Base-by-base conservation (phyloP, 306 rosid genomes). In the Quercus rubra region DNA sequence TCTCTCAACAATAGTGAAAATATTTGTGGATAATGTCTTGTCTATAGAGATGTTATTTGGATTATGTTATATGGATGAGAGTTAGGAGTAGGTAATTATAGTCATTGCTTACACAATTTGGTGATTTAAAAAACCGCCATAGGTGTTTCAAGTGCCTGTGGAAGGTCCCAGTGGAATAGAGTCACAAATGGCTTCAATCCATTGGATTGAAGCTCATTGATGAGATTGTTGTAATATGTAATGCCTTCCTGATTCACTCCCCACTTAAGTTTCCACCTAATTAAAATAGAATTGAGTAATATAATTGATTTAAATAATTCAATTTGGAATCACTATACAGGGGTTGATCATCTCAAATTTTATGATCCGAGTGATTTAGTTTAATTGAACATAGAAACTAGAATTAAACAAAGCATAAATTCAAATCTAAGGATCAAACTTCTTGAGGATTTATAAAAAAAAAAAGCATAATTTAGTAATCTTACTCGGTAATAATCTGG, bases 121-220 rank as follows among this genome's bases (percentile, higher is more conserved):
- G 64, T 57, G 89, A 76, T 82, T 88, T 58, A 88, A 31, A 41
- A 90, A 88, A 64, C 94, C 94, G 2, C 88, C 89, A 35, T 88
- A 90, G 55, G 75, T 80, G 46, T 90, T 55, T 90, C 89, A 59
- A 88, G 83, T 5, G 81, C 86, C 83, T 90, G 94, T 61, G 92
- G 94, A 74, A 80, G 76, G 68, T 90, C 94, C 75, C 80, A 86
- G 52, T 90, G 92, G 66, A 90, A 85, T 27, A 91, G 75, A 15
- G 96, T 91, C 81, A 86, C 83, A 58, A 89, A 91, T 1, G 97
- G 93, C 23, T 68, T 9, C 73, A 38, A 0, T 87, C 91, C 93
- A 69, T 85, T 85, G 75, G 87, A 61, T n/a, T 86, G 30, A 6
- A 90, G 85, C 54, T 86, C 87, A n/a, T 90, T 67, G 75, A 90